Conservation (phyloP, 371 early-diverging fungal genomes). For the Mucor circinelloides region DNA sequence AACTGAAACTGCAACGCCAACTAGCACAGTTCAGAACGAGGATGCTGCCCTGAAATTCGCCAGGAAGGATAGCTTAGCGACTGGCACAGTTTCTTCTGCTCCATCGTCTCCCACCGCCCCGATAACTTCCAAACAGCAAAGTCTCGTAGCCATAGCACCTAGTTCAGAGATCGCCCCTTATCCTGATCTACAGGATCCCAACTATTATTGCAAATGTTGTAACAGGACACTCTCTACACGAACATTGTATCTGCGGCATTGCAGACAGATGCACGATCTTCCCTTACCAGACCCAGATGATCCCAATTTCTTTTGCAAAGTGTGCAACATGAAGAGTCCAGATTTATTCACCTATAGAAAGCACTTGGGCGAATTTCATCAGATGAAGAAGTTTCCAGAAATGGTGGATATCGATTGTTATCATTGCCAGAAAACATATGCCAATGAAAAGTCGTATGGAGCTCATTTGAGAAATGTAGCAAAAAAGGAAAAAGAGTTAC, state of each 20-base stretch:
- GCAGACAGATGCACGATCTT: not conserved
- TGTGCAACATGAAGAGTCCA: not conserved
- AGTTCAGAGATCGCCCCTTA: not conserved
- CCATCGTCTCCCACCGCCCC: not conserved
- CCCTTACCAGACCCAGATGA: not conserved
- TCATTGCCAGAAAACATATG: not conserved
- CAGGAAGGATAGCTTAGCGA: not conserved
- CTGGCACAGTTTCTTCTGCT: not conserved
- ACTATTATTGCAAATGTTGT: not conserved
- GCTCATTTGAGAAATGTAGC: not conserved
- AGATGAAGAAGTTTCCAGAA: not conserved
- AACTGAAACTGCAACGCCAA: too few relatives aligned
- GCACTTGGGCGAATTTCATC: not conserved
- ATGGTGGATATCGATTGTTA: not conserved
- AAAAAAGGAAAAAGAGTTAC: not conserved
- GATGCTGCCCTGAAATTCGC: not conserved
- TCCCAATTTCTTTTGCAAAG: not conserved
- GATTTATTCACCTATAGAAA: not conserved
- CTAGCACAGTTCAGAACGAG: not conserved
- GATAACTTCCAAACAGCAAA: not conserved
- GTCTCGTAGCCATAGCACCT: not conserved
- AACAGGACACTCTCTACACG: not conserved
- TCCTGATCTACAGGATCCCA: not conserved
- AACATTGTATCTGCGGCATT: not conserved
- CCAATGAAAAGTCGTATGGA: not conserved